Evolutionary conservation across 805 yeast genomes (phyloP), one percentile per base, ranked within the genome.

Genomic region (Starmerella floricola): DNA sequence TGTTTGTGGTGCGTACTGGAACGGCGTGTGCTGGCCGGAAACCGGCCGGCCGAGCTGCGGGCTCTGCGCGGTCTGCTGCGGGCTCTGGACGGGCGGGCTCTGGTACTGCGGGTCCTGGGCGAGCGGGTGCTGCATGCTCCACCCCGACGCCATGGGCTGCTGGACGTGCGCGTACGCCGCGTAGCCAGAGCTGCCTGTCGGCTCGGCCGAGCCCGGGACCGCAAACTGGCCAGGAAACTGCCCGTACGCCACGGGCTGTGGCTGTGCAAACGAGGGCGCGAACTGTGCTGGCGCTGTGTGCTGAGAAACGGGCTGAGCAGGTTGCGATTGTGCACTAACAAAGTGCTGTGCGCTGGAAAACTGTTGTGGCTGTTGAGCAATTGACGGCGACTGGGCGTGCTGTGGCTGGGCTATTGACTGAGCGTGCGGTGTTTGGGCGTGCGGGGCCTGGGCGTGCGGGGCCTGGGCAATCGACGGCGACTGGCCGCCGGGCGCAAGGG

Each of bases 1-100:
- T 21, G 43, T 21, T n/a, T 29, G 42, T 34, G 27, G 42, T 3
- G 16, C 19, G 5, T 24, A 39, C n/a, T 21, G 33, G 18, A 5
- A 19, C 12, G 24, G 37, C n/a, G 23, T 18, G 19, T 30, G 35
- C 33, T 19, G 28, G 28, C 24, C 37, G n/a, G 26, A 15, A n/a
- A 4, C 18, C 12, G 13, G 17, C 18, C 32, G 41, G 13, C 13
- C 24, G 15, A 4, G 23, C 8, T 21, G 36, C 31, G 10, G 40
- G 8, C 17, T 19, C 19, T 31, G 32, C 6, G 20, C 28, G 13
- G 4, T 8, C 12, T 4, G 23, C 28, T 11, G 29, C 18, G 20
- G 29, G 15, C 18, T 4, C 23, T 24, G 29, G n/a, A 37, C 35
- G 21, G 33, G 27, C 30, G 19, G 45, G 28, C 20, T 8, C 24